Conservation (phyloP, 257 asterid species). For the Solanum acaule region DNA sequence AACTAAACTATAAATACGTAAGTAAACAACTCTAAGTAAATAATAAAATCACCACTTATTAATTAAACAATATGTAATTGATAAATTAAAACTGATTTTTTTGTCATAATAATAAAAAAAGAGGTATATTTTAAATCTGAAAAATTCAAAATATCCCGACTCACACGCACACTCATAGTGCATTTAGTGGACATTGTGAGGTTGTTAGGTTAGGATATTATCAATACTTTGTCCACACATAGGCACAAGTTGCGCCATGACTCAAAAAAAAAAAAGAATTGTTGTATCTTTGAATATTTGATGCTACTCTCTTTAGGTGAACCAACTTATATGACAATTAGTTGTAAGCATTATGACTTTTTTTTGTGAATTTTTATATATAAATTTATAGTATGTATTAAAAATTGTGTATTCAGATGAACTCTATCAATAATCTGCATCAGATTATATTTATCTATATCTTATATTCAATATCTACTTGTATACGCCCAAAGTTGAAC, state of each 20-base stretch:
- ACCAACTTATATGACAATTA: neutral
- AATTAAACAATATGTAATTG: too few species aligned
- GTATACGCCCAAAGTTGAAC: neutral
- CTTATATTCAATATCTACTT: too few species aligned
- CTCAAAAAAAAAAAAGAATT: neutral
- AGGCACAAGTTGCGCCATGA: neutral
- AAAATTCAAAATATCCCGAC: neutral
- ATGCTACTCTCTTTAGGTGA: neutral
- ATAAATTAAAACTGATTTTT: too few species aligned
- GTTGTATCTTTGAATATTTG: neutral
- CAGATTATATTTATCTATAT: too few species aligned
- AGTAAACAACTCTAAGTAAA: neutral
- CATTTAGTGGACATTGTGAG: neutral
- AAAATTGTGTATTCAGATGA: neutral
- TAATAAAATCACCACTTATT: neutral
- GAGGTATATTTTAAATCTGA: too few species aligned
- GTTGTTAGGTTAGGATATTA: neutral
- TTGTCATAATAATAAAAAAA: too few species aligned
- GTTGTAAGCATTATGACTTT: neutral
- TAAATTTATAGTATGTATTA: too few species aligned
- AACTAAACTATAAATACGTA: neutral
- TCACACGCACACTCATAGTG: neutral
- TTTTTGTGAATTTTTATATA: neutral
- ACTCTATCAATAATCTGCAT: neutral
- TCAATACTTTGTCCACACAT: neutral